These are phyloP conservation scores for Diplodia corticola DNA, from an alignment of 2,329 filamentous ascomycete genomes.

Conservation along the genomic window DNA sequence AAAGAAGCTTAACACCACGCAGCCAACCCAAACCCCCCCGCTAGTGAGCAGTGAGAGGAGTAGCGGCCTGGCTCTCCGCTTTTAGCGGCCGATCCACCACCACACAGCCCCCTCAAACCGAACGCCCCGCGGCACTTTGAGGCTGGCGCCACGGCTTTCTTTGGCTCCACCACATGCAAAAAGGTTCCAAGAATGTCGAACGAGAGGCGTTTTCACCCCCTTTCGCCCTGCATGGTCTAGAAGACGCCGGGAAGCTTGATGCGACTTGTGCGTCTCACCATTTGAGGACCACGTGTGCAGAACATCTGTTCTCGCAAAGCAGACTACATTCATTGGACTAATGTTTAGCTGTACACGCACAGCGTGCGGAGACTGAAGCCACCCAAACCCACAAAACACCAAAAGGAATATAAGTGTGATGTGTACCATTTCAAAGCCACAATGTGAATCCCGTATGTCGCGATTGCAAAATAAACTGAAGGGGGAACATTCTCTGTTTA, in stretches of 20 bases:
- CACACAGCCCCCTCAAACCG: not conserved
- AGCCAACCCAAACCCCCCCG: not conserved
- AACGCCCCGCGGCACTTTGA: not conserved
- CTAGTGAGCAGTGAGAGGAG: not conserved
- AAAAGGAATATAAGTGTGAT: not conserved
- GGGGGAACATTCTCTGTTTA: conserved; percentile 16
- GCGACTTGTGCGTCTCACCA: not conserved
- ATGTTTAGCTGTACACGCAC: conserved; percentile 18
- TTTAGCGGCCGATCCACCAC: conserved; percentile 14
- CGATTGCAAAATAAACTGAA: conserved; percentile 1
- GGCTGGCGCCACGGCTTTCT: conserved; percentile 5
- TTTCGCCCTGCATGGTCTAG: not conserved
- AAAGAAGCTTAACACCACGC: conserved; percentile 12
- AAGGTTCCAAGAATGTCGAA: not conserved
- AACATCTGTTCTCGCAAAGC: not conserved
- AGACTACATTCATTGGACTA: conserved; percentile 17
- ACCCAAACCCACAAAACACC: conserved; percentile 2
- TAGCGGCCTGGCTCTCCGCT: not conserved
- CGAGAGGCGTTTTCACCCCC: not conserved
- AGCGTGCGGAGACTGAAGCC: conserved; percentile 8
- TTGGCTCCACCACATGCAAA: conserved; percentile 2
- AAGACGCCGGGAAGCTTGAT: not conserved
- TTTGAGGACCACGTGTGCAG: not conserved
- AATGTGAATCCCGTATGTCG: conserved; percentile 3
- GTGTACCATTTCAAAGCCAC: conserved; percentile 14